Conservation (phyloP, 2,329 filamentous ascomycete genomes). For the Monosporascus cannonballus region DNA sequence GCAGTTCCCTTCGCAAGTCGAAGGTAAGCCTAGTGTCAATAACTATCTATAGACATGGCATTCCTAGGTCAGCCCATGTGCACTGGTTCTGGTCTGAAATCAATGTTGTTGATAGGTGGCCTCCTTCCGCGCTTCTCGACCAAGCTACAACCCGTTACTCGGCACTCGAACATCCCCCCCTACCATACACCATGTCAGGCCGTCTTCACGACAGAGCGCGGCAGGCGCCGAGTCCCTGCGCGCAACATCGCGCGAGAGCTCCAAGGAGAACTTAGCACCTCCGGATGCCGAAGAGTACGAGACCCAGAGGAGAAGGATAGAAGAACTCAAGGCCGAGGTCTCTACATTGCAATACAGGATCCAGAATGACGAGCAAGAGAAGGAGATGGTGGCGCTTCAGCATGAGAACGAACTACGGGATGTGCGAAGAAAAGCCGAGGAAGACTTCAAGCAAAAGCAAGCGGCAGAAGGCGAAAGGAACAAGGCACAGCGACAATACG, state of each 20-base stretch:
- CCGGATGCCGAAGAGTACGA: conserved; percentile 55
- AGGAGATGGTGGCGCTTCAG: conserved; percentile 70
- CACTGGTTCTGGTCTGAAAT: not conserved
- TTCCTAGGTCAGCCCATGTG: not conserved
- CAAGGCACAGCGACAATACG: conserved; percentile 43
- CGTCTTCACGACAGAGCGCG: conserved; percentile 35
- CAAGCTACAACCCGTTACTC: conserved; percentile 54
- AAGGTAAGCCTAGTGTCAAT: conserved; percentile 16
- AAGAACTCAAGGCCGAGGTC: conserved; percentile 83
- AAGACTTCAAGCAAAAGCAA: conserved; percentile 67
- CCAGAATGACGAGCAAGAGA: conserved; percentile 80
- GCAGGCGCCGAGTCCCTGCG: conserved; percentile 32
- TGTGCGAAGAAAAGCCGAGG: conserved; percentile 71
- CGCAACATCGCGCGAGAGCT: conserved; percentile 49
- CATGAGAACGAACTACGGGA: conserved; percentile 82
- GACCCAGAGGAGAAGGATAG: conserved; percentile 50
- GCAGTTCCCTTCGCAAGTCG: conserved; percentile 20
- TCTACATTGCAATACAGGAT: conserved; percentile 84
- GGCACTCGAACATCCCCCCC: conserved; percentile 39
- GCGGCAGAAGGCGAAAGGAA: conserved; percentile 50
- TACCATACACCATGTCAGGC: conserved; percentile 21
- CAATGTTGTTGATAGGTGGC: conserved; percentile 28
- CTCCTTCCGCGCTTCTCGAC: conserved; percentile 44
- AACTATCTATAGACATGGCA: not conserved
- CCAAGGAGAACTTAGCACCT: conserved; percentile 54